phyloP scores from a whole-genome alignment of 441 rosid species.

The Gossypium aridum region DNA sequence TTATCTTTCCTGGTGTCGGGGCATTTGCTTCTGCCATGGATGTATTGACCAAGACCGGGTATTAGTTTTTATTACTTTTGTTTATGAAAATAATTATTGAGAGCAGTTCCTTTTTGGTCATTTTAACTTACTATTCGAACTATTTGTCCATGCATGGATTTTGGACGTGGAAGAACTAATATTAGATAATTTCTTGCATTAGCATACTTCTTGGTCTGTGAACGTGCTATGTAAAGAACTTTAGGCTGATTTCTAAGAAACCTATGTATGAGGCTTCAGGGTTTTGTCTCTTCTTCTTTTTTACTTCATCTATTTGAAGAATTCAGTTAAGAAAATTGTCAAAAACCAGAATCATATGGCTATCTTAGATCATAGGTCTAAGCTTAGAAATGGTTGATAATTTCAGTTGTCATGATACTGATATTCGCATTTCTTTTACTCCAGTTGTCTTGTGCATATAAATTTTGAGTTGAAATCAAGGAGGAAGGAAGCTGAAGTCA shows the following conservation, averaged over 20 bases:
- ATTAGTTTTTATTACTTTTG: not conserved
- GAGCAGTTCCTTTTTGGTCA: not conserved
- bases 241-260: not conserved
- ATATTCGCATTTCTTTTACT: not conserved
- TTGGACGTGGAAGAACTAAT: not conserved
- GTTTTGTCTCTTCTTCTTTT: not conserved
- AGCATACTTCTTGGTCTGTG: not conserved
- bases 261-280: not conserved
- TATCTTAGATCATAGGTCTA: not conserved
- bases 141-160: not conserved
- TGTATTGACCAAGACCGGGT: constrained; percentile 79
- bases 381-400: not conserved
- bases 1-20: constrained; percentile 92
- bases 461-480: not conserved
- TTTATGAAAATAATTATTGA: not conserved
- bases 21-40: constrained; percentile 95
- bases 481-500: not conserved
- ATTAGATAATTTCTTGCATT: not conserved
- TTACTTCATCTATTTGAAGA: not conserved
- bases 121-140: not conserved
- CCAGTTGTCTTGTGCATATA: not conserved
- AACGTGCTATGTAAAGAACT: not conserved
- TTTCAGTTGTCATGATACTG: not conserved
- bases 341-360: not conserved
- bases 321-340: not conserved